A percentile compares a stretch with the other conserved stretches of the same genome.
phyloP scores from a whole-genome alignment of 176 grass and related monocot species.

The Juncus effusus region DNA sequence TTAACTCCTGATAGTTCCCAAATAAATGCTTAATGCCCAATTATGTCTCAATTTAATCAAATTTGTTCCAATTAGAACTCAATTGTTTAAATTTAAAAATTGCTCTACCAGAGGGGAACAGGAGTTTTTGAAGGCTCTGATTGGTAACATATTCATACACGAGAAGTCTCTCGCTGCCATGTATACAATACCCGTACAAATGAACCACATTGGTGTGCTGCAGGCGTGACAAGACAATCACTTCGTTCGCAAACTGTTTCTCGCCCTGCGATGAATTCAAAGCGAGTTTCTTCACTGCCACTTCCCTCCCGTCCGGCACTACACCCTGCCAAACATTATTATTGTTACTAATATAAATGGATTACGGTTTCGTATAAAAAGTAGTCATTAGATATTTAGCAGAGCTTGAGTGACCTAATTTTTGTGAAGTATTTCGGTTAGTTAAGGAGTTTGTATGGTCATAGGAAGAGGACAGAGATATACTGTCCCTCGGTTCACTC shows the following conservation, averaged over 20 bases:
- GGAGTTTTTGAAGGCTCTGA: constrained; percentile 35
- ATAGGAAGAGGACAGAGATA: too few relatives aligned
- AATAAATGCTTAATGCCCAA: too few relatives aligned
- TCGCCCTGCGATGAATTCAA: constrained; percentile 15
- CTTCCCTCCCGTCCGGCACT: constrained; percentile 30
- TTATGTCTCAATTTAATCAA: too few relatives aligned
- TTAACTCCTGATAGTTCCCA: too few relatives aligned
- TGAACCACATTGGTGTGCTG: constrained; percentile 35
- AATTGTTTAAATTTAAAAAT: neutral
- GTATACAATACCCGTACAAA: constrained; percentile 33
- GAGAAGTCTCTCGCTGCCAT: constrained; percentile 28
- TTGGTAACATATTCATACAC: constrained; percentile 36
- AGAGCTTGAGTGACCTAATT: too few relatives aligned
- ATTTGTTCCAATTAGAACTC: too few relatives aligned
- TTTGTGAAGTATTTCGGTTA: too few relatives aligned
- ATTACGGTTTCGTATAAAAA: neutral
- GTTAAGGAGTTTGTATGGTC: too few relatives aligned
- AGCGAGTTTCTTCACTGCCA: constrained; percentile 32
- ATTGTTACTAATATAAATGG: neutral
- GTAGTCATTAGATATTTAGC: too few relatives aligned
- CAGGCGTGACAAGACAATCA: constrained; percentile 27
- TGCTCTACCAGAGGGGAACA: constrained; percentile 6
- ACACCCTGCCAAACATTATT: constrained; percentile 6
- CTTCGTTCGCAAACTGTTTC: constrained; percentile 37
- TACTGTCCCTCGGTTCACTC: too few relatives aligned